phyloP scores from a whole-genome alignment of 257 asterid species.

The Osmanthus fragrans region DNA sequence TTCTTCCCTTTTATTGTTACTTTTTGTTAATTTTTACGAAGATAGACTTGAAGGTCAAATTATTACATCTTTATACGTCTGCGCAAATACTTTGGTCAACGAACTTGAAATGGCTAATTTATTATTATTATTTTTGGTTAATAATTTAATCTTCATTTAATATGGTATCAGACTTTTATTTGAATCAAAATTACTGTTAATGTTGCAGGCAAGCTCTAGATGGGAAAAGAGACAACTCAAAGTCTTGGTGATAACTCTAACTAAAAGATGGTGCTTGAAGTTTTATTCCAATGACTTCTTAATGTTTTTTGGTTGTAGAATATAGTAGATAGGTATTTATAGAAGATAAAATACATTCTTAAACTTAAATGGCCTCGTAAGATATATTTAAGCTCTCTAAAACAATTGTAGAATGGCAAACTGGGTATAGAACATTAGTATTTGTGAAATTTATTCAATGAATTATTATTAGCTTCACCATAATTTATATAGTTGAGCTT shows the following conservation, averaged over 20 bases:
- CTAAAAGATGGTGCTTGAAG: not conserved
- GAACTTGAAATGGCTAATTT: not conserved
- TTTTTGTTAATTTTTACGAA: too few relatives aligned
- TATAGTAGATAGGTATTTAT: not conserved
- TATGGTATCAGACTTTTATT: not conserved
- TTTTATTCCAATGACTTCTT: not conserved
- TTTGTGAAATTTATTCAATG: not conserved
- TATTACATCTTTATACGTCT: not conserved
- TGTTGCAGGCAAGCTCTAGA: slow-evolving; percentile 71
- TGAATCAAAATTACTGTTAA: slow-evolving; percentile 16
- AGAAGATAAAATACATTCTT: not conserved
- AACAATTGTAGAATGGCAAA: not conserved
- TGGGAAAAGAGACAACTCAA: slow-evolving; percentile 89
- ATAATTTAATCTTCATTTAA: not conserved
- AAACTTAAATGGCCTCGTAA: not conserved
- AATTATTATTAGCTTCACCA: not conserved
- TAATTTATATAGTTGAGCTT: too few relatives aligned
- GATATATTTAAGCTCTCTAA: not conserved
- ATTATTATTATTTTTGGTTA: not conserved
- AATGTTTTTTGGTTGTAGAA: not conserved
- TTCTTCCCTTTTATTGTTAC: not conserved
- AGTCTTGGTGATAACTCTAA: slow-evolving; percentile 70
- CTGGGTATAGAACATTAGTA: not conserved
- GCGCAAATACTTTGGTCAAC: not conserved
- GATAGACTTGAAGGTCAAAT: not conserved